Conservation (phyloP, 2,329 filamentous ascomycete genomes). For the Cordyceps farinosa region DNA sequence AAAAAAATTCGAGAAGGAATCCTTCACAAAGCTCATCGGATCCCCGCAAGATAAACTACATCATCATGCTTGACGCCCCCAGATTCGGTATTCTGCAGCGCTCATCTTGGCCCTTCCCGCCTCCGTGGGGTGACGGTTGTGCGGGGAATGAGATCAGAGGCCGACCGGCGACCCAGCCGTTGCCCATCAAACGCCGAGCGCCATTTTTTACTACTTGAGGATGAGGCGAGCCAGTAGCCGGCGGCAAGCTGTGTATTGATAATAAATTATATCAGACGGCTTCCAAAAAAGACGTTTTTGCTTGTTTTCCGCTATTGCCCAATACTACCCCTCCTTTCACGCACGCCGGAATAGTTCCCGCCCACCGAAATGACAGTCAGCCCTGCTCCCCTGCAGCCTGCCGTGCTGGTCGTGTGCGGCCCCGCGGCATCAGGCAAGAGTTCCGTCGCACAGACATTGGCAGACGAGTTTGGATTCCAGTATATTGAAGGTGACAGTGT, state of each 20-base stretch:
- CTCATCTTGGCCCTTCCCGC: neutral
- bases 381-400: neutral
- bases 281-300: neutral
- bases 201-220: neutral
- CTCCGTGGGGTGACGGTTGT: constrained; percentile 7
- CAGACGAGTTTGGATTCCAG: constrained; percentile 4
- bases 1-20: neutral
- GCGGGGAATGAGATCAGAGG: constrained; percentile 9
- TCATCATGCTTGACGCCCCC: neutral
- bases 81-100: neutral
- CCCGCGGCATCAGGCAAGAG: constrained; percentile 17
- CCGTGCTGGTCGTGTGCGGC: constrained; percentile 17
- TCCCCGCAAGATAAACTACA: neutral
- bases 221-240: constrained; percentile 3
- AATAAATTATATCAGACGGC: neutral
- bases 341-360: neutral
- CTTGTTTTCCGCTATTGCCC: neutral
- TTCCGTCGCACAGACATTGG: constrained; percentile 11
- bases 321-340: neutral
- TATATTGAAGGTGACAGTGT: constrained; percentile 56
- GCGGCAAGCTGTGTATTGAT: neutral
- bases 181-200: constrained; percentile 7
- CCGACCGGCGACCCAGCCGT: neutral
- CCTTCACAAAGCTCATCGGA: neutral
- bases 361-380: constrained; percentile 6